Evolutionary conservation across 306 rosid species (phyloP), one percentile per base, ranked within the genome.

Genomic region (Phaseolus lunatus): DNA sequence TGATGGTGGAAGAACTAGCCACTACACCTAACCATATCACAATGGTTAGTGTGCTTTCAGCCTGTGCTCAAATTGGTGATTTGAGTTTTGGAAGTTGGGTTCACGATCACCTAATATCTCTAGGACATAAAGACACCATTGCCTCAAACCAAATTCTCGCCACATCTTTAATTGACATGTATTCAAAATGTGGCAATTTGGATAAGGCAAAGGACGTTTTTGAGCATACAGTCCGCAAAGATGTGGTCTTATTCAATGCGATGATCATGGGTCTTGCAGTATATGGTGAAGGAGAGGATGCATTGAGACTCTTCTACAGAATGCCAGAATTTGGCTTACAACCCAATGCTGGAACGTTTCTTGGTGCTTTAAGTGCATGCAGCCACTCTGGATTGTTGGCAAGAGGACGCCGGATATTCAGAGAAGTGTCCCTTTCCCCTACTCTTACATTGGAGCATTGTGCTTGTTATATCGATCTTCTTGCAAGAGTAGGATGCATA

Each of bases 181-280:
- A 86, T 66, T 86, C 89, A 9, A 90, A 90, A 78, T 83, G 95
- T 81, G 95, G 90, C 33, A 79, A 82, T 67, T 70, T 88, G 78
- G 83, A 78, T 56, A 86, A 47, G 65, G 94, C 90, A 71, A 86
- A 86, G 73, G 80, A 82, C 75, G 90, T 90, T 83, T 90, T 90
- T 80, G 75, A 88, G 76, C 77, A 76, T 61, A 70, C 88, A 81
- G 50, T 63, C 65, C 70, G 71, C 61, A 86, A 88, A 88, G 92
- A 90, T 80, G 83, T 73, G 54, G 88, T 90, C 81, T 83, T 87
- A 24, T 86, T 88, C 83, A 90, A 88, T 49, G 88, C 88, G 65
- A 88, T 88, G 89, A 81, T 90, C 72, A 88, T 90, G 92, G 90
- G 94, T 73, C 89, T 88, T 76, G 94, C 90, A 50, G 82, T 85